Conservation (phyloP, 352 stramenopile genomes). For the Pythium sp. region DNA sequence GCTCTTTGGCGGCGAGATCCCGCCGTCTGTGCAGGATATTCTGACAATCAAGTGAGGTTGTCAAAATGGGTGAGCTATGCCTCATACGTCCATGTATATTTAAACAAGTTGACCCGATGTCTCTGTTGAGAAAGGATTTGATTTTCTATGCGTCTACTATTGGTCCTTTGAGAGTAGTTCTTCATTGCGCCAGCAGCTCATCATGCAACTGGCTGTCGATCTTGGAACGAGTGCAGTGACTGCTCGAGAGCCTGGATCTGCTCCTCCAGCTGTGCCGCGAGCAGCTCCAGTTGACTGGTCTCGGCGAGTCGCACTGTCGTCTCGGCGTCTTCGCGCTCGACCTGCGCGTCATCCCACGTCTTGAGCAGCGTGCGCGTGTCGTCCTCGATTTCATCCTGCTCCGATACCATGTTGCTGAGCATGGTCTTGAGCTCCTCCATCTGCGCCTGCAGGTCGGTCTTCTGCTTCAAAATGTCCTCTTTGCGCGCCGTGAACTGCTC, state of each 20-base stretch:
- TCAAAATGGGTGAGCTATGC: neutral
- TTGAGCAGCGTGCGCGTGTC: constrained; percentile 25
- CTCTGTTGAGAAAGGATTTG: constrained; percentile 5
- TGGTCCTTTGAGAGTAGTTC: neutral
- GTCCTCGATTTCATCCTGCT: constrained; percentile 59
- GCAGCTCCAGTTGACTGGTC: constrained; percentile 30
- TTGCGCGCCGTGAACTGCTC: constrained; percentile 28
- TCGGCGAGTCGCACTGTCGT: constrained; percentile 65
- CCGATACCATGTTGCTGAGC: constrained; percentile 34
- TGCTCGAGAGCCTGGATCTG: constrained; percentile 29
- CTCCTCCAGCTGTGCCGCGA: constrained; percentile 19
- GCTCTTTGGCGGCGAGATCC: constrained; percentile 75
- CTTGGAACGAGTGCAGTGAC: constrained; percentile 13
- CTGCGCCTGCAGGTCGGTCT: constrained; percentile 42
- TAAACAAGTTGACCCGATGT: constrained; percentile 8
- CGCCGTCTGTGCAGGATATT: constrained; percentile 48
- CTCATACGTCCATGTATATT: constrained; percentile 15
- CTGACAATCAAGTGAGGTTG: constrained; percentile 32
- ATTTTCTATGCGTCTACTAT: constrained; percentile 4
- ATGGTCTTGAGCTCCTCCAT: constrained; percentile 56
- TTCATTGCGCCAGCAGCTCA: neutral
- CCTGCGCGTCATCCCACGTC: constrained; percentile 35
- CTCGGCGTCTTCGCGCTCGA: constrained; percentile 64
- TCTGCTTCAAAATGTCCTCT: constrained; percentile 32
- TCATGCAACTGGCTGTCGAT: neutral